A percentile compares a stretch with the other conserved stretches of the same genome.
phyloP scores from a whole-genome alignment of 108 stramenopile genomes.

The Skeletonema tropicum region DNA sequence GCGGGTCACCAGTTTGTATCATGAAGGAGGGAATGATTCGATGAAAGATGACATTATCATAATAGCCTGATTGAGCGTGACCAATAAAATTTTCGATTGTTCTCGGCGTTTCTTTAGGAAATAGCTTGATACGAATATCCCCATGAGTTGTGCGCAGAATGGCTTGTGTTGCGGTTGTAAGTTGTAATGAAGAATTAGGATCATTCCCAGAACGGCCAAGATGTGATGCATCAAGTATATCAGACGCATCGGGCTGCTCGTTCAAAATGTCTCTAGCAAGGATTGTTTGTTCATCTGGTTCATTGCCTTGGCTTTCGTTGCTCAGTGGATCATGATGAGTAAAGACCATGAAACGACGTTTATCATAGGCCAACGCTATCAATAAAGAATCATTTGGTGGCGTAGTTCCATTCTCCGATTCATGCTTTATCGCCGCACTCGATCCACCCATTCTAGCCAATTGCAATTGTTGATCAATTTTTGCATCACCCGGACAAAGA shows the following conservation, averaged over 20 bases:
- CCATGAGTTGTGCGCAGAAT: slow-evolving; percentile 96
- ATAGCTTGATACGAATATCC: slow-evolving; percentile 92
- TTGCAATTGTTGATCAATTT: slow-evolving; percentile 91
- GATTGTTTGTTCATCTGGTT: slow-evolving; percentile 47
- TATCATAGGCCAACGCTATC: slow-evolving; percentile 79
- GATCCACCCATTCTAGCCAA: slow-evolving; percentile 67
- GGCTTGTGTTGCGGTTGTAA: slow-evolving; percentile 70
- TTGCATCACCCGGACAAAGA: slow-evolving; percentile 89
- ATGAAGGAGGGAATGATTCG: slow-evolving; percentile 95
- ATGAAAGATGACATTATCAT: slow-evolving; percentile 98
- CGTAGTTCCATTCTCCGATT: slow-evolving; percentile 8
- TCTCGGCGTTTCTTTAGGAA: slow-evolving; percentile 84
- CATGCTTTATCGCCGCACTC: slow-evolving; percentile 45
- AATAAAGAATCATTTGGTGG: slow-evolving; percentile 81
- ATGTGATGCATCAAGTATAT: slow-evolving; percentile 53
- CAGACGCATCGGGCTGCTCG: slow-evolving; percentile 92
- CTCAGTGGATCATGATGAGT: slow-evolving; percentile 83
- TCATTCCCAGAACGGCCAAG: slow-evolving; percentile 35
- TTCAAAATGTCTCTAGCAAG: slow-evolving; percentile 92
- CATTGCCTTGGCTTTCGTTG: slow-evolving; percentile 38
- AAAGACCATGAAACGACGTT: slow-evolving; percentile 94
- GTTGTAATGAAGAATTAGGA: slow-evolving; percentile 7
- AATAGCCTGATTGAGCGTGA: slow-evolving; percentile 93
- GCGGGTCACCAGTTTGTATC: slow-evolving; percentile 98
- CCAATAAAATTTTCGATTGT: slow-evolving; percentile 96